Evolutionary conservation across 2,329 filamentous ascomycete genomes (phyloP).

Genomic region (Trichoderma cornu-damae): DNA sequence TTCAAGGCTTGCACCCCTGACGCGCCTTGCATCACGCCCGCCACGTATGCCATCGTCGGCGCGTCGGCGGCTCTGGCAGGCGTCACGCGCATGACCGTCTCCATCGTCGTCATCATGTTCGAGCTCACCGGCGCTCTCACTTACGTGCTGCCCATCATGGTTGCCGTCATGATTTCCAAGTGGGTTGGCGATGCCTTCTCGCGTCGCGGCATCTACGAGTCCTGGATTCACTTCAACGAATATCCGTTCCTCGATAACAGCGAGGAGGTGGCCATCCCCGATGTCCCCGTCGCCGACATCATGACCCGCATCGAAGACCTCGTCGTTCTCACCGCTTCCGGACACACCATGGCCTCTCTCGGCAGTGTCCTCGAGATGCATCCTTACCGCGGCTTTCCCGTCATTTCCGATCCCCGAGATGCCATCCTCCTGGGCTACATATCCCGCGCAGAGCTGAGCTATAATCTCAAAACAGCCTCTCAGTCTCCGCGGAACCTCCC

Average conservation of each 20-base stretch:
- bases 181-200: conserved; percentile 97
- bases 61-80: conserved; percentile 91
- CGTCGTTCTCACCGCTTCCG: conserved; percentile 77
- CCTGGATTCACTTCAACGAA: conserved; percentile 93
- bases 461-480: conserved; percentile 59
- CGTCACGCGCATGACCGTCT: conserved; percentile 93
- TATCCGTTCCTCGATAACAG: conserved; percentile 94
- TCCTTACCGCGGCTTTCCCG: conserved; percentile 84
- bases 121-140: conserved; percentile 94
- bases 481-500: conserved; percentile 56
- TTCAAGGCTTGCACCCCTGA: conserved; percentile 82
- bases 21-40: conserved; percentile 81
- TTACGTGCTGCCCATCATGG: conserved; percentile 97
- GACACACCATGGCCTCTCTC: conserved; percentile 78
- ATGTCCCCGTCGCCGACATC: conserved; percentile 78
- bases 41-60: conserved; percentile 93
- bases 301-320: conserved; percentile 94
- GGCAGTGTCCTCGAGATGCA: conserved; percentile 65
- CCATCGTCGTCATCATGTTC: conserved; percentile 99
- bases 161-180: conserved; percentile 95
- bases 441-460: conserved; percentile 80
- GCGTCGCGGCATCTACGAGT: conserved; percentile 90
- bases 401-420: conserved; percentile 72
- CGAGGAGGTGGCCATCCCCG: conserved; percentile 73
- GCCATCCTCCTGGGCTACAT: conserved; percentile 89